Evolutionary conservation across 768 basidiomycete genomes (phyloP), one percentile per base, ranked within the genome.

Genomic region (Dictyophora rubrovolvata): DNA sequence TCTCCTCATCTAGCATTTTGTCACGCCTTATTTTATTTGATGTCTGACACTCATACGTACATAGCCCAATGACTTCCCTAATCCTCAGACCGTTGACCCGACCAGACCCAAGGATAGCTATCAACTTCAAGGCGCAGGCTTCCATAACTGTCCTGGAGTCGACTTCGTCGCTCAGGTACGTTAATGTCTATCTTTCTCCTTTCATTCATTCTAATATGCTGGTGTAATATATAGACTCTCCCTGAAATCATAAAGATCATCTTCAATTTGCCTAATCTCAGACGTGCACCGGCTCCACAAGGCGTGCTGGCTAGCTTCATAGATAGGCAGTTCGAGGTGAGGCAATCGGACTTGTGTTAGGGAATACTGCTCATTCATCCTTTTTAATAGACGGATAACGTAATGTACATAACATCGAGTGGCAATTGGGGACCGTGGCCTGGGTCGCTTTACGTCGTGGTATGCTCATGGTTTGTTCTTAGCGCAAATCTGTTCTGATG

Each of bases 171-270:
- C 12, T 4, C 42, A 42, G 42, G 42, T 42, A 42, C 4, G 12
- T 42, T 42, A 7, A 28, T 7, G 4, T 4, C 14, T 4, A 3
- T 42, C n/a, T 4, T 42, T 42, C 10, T 12, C 42, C 14, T 42
- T 42, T 42, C 11, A 2, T 5, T n/a, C 2, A 12, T 42, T 3
- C 4, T 42, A 9, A 42, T 42, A 3, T 12, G 2, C 42, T 4
- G 28, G 28, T 73, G 72, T 57, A 67, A 70, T 1, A 70, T 75
- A 59, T 68, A 71, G 48, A 70, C 72, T 9, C 72, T 77, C 28
- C 68, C 74, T 4, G 77, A 79, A 62, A 73, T 76, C 42, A 64
- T 81, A 54, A 74, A 73, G 65, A 70, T 69, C n/a, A 68, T 82
- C 34, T 79, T 80, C 69, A 61, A 62, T 47, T 65, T 71, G 22